Evolutionary conservation across 495 filamentous ascomycete genomes (phyloP).

Genomic region (Daldinia loculata): DNA sequence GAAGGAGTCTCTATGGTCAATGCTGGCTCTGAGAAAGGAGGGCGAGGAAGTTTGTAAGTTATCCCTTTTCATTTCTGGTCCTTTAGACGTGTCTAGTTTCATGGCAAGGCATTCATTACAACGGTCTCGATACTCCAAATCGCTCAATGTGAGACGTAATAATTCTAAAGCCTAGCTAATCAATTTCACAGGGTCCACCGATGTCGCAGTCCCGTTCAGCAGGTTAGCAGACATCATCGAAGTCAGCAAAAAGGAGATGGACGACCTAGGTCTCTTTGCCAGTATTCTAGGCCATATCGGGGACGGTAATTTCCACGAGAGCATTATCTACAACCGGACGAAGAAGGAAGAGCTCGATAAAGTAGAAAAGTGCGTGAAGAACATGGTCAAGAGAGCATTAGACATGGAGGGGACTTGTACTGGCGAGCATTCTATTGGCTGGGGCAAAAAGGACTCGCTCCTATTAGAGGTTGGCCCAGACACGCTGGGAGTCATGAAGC

Average conservation of each 20-base stretch:
- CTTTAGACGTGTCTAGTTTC: slow-evolving; percentile 4
- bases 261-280: slow-evolving; percentile 83
- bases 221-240: slow-evolving; percentile 90
- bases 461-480: slow-evolving; percentile 82
- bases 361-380: slow-evolving; percentile 81
- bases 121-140: not conserved
- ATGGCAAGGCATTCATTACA: not conserved
- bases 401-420: slow-evolving; percentile 96
- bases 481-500: slow-evolving; percentile 85
- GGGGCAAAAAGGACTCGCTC: slow-evolving; percentile 85
- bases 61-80: not conserved
- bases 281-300: slow-evolving; percentile 74
- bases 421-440: slow-evolving; percentile 87
- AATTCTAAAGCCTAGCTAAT: slow-evolving; percentile 9
- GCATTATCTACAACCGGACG: slow-evolving; percentile 80
- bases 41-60: slow-evolving; percentile 66
- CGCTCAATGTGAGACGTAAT: not conserved
- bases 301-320: slow-evolving; percentile 90
- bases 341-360: slow-evolving; percentile 72
- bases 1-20: slow-evolving; percentile 79
- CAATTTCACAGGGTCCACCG: slow-evolving; percentile 67
- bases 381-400: slow-evolving; percentile 86
- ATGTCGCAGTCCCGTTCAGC: slow-evolving; percentile 89
- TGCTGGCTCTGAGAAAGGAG: slow-evolving; percentile 71
- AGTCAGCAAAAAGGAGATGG: slow-evolving; percentile 87